Evolutionary conservation across 1,139 yeast genomes (phyloP), one percentile per base, ranked within the genome.

Genomic region (Sugiyamaella grinbergsii): DNA sequence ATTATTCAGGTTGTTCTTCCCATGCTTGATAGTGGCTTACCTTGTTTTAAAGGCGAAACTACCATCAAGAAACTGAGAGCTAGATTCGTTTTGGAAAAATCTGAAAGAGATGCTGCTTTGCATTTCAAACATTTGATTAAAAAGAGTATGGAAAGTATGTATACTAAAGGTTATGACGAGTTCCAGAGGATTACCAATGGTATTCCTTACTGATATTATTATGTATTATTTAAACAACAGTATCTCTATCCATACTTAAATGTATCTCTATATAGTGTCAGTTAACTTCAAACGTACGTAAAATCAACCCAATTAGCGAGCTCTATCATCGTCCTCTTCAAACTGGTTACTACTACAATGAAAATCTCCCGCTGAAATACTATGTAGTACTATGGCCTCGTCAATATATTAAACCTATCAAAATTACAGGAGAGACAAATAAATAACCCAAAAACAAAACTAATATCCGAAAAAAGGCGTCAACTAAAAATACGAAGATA

Each of bases 151-250:
- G 98, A 91, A 68, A 85, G 95, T 71, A 73, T 82, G 63, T 89
- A 84, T 65, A 93, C 98, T 38, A 86, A 85, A 69, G 98, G 97
- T 19, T 94, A 94, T 68, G 99, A 94, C 67, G 97, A 91, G 72
- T 94, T 94, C 81, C 99, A 94, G 71, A 78, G 95, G 63, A 67
- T 93, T 58, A 93, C 98, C 42, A 93, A 93, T 65, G 98, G 98
- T 55, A 93, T 93, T 68, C 98, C 98, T 15, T 91, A 90, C 64
- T 89, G 73, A 45, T 13, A 5, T 23, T 15, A 24, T 16, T 19
- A n/a, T 38, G 23, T 11, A 19, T 20, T 18, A 15, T 23, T 18
- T 38, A 8, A 20, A n/a, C n/a, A n/a, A n/a, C n/a, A n/a, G n/a
- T n/a, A n/a, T n/a, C n/a, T n/a, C n/a, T n/a, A n/a, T n/a, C n/a